Evolutionary conservation across 768 basidiomycete species (phyloP).

Genomic region (Tricholoma matsutake): DNA sequence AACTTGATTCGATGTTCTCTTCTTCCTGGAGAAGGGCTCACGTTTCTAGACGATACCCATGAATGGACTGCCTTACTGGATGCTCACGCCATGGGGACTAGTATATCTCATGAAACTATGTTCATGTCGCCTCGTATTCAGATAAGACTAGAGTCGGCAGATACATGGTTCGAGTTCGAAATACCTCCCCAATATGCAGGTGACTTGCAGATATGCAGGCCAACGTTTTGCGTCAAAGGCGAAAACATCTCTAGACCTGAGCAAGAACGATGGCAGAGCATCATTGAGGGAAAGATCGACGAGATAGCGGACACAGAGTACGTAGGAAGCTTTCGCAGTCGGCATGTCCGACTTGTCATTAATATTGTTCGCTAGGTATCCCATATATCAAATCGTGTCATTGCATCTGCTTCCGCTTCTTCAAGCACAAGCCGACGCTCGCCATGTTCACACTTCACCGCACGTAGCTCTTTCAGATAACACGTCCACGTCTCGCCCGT

Average conservation of each 20-base stretch:
- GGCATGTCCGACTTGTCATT: neutral
- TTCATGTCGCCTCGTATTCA: conserved; percentile 9
- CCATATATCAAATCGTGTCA: conserved; percentile 56
- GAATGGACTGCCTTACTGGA: conserved; percentile 23
- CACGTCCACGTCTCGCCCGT: conserved; percentile 18
- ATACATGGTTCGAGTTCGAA: conserved; percentile 36
- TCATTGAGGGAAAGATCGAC: conserved; percentile 35
- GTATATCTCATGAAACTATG: neutral
- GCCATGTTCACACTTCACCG: neutral
- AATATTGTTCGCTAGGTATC: conserved; percentile 43
- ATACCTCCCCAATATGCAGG: conserved; percentile 15
- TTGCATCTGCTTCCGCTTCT: conserved; percentile 55
- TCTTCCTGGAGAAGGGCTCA: conserved; percentile 54
- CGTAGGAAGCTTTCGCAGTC: conserved; percentile 6
- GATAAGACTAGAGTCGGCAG: conserved; percentile 26
- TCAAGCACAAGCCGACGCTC: conserved; percentile 33
- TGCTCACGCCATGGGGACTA: conserved; percentile 1
- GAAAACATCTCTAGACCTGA: conserved; percentile 41
- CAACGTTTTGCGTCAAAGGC: conserved; percentile 42
- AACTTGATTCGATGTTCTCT: conserved; percentile 60
- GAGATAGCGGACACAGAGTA: conserved; percentile 37
- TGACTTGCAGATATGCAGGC: conserved; percentile 2
- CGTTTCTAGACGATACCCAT: conserved; percentile 39
- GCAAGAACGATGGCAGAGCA: conserved; percentile 47
- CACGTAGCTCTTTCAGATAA: neutral